phyloP scores from a whole-genome alignment of 2,329 filamentous ascomycete species.

The Alternaria sp. region DNA sequence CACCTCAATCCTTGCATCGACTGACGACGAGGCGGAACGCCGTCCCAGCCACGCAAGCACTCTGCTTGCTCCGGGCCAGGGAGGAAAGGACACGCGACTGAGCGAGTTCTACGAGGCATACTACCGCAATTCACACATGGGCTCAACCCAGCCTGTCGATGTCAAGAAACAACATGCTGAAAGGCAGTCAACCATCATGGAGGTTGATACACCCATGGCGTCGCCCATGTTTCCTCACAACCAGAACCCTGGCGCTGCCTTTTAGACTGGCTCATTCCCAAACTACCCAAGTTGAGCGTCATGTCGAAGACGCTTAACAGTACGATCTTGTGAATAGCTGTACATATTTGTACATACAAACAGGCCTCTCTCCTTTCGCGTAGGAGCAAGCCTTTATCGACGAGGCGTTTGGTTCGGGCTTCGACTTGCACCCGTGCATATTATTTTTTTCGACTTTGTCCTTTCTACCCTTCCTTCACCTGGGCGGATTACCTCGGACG shows the following conservation, averaged over 20 bases:
- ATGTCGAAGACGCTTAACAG: background rate
- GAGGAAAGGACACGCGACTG: constrained; percentile 36
- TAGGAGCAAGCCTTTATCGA: background rate
- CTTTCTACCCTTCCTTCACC: background rate
- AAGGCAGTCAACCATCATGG: constrained; percentile 39
- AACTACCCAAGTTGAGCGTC: background rate
- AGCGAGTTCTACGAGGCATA: constrained; percentile 54
- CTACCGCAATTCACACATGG: constrained; percentile 44
- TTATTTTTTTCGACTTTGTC: background rate
- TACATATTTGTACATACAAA: background rate
- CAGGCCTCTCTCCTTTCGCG: background rate
- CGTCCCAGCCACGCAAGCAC: constrained; percentile 26
- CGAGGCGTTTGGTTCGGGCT: background rate
- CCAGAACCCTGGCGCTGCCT: constrained; percentile 32
- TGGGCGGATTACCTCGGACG: constrained; percentile 3
- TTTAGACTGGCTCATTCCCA: constrained; percentile 18
- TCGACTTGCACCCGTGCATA: too few relatives aligned
- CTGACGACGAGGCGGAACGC: constrained; percentile 24
- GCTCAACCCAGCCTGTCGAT: constrained; percentile 15
- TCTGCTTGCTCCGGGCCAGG: constrained; percentile 27
- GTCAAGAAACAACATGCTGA: constrained; percentile 24
- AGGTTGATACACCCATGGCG: constrained; percentile 39
- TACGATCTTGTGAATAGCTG: background rate
- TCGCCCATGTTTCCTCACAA: constrained; percentile 31
- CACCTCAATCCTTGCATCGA: constrained; percentile 28